Percentiles rank a stretch among this genome's conserved stretches.
Conservation (phyloP, 2,329 filamentous ascomycete species). For the Exserohilum rostratum region DNA sequence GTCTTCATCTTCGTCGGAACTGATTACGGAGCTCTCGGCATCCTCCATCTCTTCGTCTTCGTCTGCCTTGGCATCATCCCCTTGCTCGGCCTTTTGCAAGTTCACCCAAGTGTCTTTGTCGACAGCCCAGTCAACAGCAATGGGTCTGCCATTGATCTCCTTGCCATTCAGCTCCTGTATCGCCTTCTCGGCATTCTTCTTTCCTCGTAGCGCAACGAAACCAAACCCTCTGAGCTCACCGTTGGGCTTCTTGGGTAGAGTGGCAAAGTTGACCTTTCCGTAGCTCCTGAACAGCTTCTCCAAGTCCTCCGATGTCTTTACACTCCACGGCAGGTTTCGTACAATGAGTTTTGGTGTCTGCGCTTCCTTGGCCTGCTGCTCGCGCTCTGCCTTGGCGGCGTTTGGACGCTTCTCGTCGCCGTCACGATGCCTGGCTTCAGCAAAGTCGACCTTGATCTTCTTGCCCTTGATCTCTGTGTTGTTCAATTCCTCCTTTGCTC, state of each 20-base stretch:
- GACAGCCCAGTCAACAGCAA: constrained; percentile 97
- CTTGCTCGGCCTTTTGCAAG: constrained; percentile 52
- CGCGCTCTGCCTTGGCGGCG: constrained; percentile 69
- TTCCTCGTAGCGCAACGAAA: constrained; percentile 86
- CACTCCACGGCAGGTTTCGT: constrained; percentile 93
- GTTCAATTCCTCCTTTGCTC: constrained; percentile 81
- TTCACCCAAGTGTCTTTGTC: constrained; percentile 86
- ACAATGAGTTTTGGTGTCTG: constrained; percentile 85
- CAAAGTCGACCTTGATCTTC: constrained; percentile 84
- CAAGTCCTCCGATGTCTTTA: constrained; percentile 85
- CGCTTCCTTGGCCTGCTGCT: constrained; percentile 66
- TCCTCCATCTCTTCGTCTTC: constrained; percentile 48
- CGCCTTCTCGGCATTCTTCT: constrained; percentile 89
- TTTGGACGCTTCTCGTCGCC: constrained; percentile 45
- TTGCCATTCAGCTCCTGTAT: constrained; percentile 87
- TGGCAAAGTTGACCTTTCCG: constrained; percentile 88
- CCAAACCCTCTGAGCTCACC: constrained; percentile 82
- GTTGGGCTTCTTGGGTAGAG: constrained; percentile 77
- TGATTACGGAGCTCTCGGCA: constrained; percentile 46
- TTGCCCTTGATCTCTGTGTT: constrained; percentile 78
- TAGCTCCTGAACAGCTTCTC: constrained; percentile 80
- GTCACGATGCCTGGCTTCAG: constrained; percentile 80
- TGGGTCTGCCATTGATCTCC: constrained; percentile 80
- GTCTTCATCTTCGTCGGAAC: constrained; percentile 48
- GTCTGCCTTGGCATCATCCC: constrained; percentile 48